Percentiles rank a stretch among this genome's conserved stretches.
Conservation (phyloP, 768 basidiomycete genomes). For the Agaricus blazei region DNA sequence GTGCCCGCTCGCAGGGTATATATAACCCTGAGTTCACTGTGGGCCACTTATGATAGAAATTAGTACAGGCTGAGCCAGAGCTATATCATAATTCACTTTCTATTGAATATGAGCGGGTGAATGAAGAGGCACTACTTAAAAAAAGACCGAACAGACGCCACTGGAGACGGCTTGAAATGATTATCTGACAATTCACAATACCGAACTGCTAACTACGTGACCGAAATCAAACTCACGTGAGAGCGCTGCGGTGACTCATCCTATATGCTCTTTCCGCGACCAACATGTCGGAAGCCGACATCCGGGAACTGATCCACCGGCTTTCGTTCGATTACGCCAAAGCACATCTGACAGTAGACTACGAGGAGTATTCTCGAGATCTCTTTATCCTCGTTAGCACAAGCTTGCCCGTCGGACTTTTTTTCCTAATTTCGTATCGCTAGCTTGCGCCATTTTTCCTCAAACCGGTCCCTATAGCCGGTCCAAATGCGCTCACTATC, state of each 20-base stretch:
- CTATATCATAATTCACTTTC: no score
- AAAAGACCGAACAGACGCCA: no score
- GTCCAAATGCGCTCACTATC: constrained; percentile 1
- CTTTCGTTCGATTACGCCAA: constrained; percentile 8
- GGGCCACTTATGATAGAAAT: no score
- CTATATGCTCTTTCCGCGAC: neutral
- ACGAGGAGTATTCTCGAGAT: constrained; percentile 1
- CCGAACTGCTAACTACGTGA: no score
- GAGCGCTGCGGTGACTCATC: neutral
- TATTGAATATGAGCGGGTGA: no score
- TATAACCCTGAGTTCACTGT: no score
- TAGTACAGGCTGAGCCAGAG: no score
- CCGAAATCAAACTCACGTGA: no score
- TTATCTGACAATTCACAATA: no score
- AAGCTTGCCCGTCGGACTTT: neutral
- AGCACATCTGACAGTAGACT: constrained; percentile 6
- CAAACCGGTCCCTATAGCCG: constrained; percentile 2
- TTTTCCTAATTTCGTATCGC: neutral
- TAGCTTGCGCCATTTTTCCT: constrained; percentile 5
- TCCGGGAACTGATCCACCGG: constrained; percentile 3
- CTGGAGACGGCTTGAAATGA: no score
- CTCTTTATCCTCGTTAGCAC: neutral
- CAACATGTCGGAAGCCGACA: neutral
- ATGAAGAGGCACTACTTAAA: no score
- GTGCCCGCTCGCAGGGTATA: no score